Percentiles rank a stretch among this genome's conserved stretches.
These are phyloP conservation scores for Crithidia acanthocephali DNA, from an alignment of 208 protist genomes.

Conservation along the genomic window DNA sequence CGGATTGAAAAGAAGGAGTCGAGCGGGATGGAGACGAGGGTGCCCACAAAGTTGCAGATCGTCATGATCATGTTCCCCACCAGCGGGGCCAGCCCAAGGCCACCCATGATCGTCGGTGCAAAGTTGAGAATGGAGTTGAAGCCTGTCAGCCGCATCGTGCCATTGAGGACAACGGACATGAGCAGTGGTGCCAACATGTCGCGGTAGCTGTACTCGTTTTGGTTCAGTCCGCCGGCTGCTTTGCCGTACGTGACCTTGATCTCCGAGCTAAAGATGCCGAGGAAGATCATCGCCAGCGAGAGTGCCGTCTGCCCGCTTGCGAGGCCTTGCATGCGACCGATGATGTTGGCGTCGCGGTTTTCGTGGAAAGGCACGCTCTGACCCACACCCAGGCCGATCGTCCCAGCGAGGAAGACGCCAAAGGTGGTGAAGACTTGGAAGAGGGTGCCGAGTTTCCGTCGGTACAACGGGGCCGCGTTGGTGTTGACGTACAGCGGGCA, in stretches of 20 bases:
- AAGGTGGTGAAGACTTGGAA: conserved; percentile 60
- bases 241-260: conserved; percentile 18
- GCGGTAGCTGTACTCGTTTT: conserved; percentile 13
- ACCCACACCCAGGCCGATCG: conserved; percentile 40
- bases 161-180: conserved; percentile 37
- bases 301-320: conserved; percentile 35
- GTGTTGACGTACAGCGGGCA: conserved; percentile 57
- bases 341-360: conserved; percentile 28
- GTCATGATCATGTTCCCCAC: conserved; percentile 50
- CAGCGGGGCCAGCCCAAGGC: too few species aligned
- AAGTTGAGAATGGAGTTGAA: conserved; percentile 73
- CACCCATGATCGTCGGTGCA: too few species aligned
- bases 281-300: conserved; percentile 31
- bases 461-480: conserved; percentile 36
- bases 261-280: conserved; percentile 12
- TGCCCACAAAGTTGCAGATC: conserved; percentile 57
- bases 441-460: conserved; percentile 38
- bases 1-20: too few species aligned
- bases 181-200: conserved; percentile 38
- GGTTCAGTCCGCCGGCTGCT: background rate
- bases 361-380: conserved; percentile 26
- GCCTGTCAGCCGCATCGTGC: conserved; percentile 59
- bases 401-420: conserved; percentile 47
- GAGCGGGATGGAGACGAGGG: conserved; percentile 42
- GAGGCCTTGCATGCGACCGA: conserved; percentile 43